Conservation (phyloP, 2,329 filamentous ascomycete genomes). For the Diaporthe citri region DNA sequence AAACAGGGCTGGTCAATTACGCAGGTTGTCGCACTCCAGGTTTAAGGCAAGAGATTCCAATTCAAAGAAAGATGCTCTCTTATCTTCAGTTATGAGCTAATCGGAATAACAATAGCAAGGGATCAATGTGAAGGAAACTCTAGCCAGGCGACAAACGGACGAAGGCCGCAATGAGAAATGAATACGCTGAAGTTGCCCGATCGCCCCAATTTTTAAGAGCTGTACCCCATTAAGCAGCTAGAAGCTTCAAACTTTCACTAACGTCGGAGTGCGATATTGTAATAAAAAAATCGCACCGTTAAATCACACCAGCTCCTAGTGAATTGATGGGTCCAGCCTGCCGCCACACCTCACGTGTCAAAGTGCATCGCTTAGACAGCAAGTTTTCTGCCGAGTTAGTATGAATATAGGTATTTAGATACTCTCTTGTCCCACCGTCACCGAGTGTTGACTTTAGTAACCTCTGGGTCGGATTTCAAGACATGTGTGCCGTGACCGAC, state of each 20-base stretch:
- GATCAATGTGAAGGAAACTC: neutral
- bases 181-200: neutral
- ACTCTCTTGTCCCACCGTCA: neutral
- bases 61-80: neutral
- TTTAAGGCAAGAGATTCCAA: neutral
- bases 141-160: neutral
- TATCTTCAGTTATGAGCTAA: neutral
- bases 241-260: neutral
- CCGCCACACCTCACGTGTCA: neutral
- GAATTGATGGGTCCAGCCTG: neutral
- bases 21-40: neutral
- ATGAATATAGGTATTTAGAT: neutral
- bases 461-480: neutral
- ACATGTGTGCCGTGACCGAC: neutral
- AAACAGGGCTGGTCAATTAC: neutral
- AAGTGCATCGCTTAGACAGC: neutral
- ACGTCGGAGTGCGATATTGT: rapidly evolving
- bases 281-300: neutral
- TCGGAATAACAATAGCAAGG: neutral
- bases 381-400: too few species aligned
- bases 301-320: neutral
- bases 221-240: neutral
- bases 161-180: neutral
- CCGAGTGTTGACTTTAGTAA: neutral
- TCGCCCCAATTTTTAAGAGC: neutral